Percentiles rank a stretch among this genome's conserved stretches.
These are phyloP conservation scores for Mycosphaerella sp. DNA, from an alignment of 2,329 filamentous ascomycete species.

Conservation along the genomic window DNA sequence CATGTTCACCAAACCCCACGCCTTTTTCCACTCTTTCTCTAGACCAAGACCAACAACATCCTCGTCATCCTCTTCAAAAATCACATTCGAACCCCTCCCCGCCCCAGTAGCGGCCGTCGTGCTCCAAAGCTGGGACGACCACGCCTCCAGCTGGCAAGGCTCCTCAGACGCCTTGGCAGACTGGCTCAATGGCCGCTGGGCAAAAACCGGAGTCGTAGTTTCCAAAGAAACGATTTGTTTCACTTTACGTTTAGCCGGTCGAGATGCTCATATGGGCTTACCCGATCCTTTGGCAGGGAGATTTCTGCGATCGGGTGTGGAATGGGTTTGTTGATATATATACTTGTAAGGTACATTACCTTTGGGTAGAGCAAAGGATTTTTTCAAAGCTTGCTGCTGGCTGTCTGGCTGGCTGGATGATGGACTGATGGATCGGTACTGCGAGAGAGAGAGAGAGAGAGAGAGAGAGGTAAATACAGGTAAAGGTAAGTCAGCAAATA, in stretches of 20 bases:
- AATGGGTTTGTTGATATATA: constrained; percentile 1
- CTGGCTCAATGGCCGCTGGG: constrained; percentile 28
- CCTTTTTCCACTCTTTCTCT: background rate
- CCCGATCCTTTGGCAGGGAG: constrained; percentile 16
- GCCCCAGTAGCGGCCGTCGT: constrained; percentile 19
- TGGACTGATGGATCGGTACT: background rate
- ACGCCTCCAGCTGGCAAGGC: constrained; percentile 16
- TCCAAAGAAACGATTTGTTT: constrained; percentile 23
- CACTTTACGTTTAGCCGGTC: constrained; percentile 18
- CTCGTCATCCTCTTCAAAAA: constrained; percentile 7
- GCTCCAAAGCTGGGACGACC: constrained; percentile 19
- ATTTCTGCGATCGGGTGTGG: constrained; percentile 9
- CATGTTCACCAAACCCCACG: background rate
- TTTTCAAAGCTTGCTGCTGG: background rate
- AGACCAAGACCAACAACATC: background rate
- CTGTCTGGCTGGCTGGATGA: background rate
- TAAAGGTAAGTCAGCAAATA: too few species aligned
- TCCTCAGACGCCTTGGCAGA: constrained; percentile 26
- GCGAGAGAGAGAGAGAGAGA: background rate
- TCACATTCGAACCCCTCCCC: constrained; percentile 13
- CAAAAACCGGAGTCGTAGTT: constrained; percentile 25
- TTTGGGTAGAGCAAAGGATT: too few species aligned
- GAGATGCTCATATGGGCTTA: constrained; percentile 19
- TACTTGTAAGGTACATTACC: too few species aligned
- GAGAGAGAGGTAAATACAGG: too few species aligned